Conservation (phyloP, 75 land plant genomes). For the Picea sitchensis region DNA sequence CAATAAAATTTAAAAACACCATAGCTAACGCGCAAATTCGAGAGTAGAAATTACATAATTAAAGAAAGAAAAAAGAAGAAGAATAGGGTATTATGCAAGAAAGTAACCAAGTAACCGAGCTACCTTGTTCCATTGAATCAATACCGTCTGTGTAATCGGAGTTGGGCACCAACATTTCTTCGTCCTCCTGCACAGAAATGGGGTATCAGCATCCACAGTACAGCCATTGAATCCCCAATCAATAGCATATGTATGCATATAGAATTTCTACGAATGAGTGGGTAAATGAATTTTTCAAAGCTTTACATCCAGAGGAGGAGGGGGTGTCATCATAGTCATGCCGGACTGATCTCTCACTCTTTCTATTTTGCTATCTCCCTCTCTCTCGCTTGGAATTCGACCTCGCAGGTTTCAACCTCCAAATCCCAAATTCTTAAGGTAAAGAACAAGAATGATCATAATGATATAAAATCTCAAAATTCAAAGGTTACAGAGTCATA, state of each 20-base stretch:
- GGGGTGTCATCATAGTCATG: slow-evolving; percentile 8
- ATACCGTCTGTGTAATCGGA: slow-evolving; percentile 39
- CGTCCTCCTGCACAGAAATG: slow-evolving; percentile 52
- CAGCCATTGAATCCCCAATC: background rate
- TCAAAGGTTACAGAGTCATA: no score
- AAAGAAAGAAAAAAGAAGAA: background rate
- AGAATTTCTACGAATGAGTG: no score
- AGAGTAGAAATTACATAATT: background rate
- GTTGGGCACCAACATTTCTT: slow-evolving; percentile 53
- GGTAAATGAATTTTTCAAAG: no score
- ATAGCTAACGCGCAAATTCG: background rate
- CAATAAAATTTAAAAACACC: background rate
- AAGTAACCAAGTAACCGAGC: background rate
- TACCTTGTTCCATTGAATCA: slow-evolving; percentile 44
- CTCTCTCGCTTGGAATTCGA: no score
- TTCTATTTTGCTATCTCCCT: no score
- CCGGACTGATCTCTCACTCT: background rate
- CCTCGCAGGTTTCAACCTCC: no score
- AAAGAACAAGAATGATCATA: no score
- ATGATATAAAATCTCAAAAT: no score
- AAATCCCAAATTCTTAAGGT: no score
- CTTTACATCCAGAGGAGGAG: slow-evolving; percentile 1
- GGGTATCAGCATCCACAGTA: background rate
- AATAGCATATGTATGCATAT: no score
- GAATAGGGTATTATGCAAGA: background rate